These are phyloP conservation scores for Boletellus sp. DNA, from an alignment of 768 basidiomycete genomes.

Conservation along the genomic window DNA sequence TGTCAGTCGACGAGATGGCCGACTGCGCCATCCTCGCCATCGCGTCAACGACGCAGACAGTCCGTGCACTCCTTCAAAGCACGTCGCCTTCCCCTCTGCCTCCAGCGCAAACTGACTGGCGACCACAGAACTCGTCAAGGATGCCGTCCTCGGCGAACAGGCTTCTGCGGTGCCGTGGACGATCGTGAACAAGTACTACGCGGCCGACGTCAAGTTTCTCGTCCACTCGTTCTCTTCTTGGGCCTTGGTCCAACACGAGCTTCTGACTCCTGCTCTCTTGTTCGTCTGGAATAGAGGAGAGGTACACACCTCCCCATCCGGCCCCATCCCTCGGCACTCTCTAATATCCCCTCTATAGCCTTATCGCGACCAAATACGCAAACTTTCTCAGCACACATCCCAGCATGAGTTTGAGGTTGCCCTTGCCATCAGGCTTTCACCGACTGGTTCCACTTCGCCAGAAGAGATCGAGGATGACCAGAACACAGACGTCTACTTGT, in stretches of 20 bases:
- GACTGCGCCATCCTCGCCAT: slow-evolving; percentile 28
- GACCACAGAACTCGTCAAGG: slow-evolving; percentile 22
- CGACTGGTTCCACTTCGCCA: slow-evolving; percentile 11
- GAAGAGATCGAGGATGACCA: slow-evolving; percentile 43
- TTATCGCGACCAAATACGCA: slow-evolving; percentile 53
- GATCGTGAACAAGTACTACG: slow-evolving; percentile 79
- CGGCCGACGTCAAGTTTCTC: slow-evolving; percentile 69
- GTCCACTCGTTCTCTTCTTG: slow-evolving; percentile 45
- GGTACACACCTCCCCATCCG: slow-evolving; percentile 44
- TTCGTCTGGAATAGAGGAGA: slow-evolving; percentile 69
- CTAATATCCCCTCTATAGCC: slow-evolving; percentile 36
- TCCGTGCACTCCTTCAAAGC: slow-evolving; percentile 24
- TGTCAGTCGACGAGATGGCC: neutral
- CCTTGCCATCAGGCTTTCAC: slow-evolving; percentile 58
- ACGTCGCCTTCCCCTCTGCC: slow-evolving; percentile 5
- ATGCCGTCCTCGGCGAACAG: slow-evolving; percentile 16
- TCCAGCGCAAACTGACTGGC: slow-evolving; percentile 15
- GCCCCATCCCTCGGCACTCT: neutral
- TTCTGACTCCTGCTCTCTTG: slow-evolving; percentile 59
- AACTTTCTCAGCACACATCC: slow-evolving; percentile 45
- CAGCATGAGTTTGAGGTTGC: slow-evolving; percentile 65
- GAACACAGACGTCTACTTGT: slow-evolving; percentile 62
- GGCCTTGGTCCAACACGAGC: slow-evolving; percentile 36
- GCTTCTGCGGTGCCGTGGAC: slow-evolving; percentile 57
- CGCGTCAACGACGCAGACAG: slow-evolving; percentile 19